These are phyloP conservation scores for Rhazya stricta DNA, from an alignment of 257 asterid species.

Conservation along the genomic window DNA sequence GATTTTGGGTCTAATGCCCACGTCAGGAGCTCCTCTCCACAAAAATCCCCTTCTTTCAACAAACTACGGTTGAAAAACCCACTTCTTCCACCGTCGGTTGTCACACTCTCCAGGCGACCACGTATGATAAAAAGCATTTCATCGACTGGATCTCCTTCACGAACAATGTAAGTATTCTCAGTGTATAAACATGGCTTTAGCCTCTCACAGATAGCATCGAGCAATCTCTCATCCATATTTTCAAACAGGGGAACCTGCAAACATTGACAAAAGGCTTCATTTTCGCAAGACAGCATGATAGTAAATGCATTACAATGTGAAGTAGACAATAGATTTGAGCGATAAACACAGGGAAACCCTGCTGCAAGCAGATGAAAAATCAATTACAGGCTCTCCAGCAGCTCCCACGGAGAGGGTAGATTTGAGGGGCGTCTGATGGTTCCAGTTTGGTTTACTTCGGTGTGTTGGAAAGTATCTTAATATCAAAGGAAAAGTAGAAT, in stretches of 20 bases:
- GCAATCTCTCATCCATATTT: conserved; percentile 93
- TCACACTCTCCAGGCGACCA: conserved; percentile 92
- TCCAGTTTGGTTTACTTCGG: too few species aligned
- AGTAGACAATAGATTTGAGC: too few species aligned
- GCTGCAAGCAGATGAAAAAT: background rate
- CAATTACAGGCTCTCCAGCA: background rate
- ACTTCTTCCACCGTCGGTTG: conserved; percentile 98
- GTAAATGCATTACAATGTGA: background rate
- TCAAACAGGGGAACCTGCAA: conserved; percentile 89
- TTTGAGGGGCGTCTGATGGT: background rate
- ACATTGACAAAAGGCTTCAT: conserved; percentile 1
- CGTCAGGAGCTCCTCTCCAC: conserved; percentile 96
- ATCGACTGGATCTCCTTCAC: conserved; percentile 99
- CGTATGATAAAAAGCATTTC: conserved; percentile 98
- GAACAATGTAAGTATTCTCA: conserved; percentile 73
- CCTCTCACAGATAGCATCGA: conserved; percentile 96
- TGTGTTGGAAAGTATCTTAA: too few species aligned
- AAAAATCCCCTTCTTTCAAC: conserved; percentile 85
- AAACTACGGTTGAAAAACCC: conserved; percentile 90
- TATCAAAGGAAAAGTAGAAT: too few species aligned
- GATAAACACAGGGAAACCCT: too few species aligned
- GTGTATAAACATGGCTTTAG: conserved; percentile 83
- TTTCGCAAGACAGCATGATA: background rate
- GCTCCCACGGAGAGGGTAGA: background rate
- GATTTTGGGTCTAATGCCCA: conserved; percentile 97